phyloP scores from a whole-genome alignment of 805 yeast genomes.

The Vanderwaltozyma verrucispora region DNA sequence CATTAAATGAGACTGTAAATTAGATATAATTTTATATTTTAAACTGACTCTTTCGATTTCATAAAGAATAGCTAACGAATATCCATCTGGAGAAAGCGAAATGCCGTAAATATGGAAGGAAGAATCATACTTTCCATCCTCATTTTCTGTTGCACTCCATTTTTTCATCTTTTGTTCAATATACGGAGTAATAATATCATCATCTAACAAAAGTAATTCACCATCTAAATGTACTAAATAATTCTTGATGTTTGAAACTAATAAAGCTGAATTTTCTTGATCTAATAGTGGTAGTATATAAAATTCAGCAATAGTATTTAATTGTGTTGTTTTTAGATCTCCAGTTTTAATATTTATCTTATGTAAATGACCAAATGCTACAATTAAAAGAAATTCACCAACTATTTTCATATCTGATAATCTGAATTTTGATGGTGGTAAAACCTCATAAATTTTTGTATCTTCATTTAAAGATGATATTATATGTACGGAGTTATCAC shows the following conservation, averaged over 20 bases:
- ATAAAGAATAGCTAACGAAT: conserved; percentile 21
- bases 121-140: conserved; percentile 21
- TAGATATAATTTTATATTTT: conserved; percentile 23
- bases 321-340: not conserved
- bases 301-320: conserved; percentile 11
- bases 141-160: conserved; percentile 22
- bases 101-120: conserved; percentile 20
- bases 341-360: conserved; percentile 5
- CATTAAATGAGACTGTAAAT: conserved; percentile 15
- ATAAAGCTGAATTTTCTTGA: conserved; percentile 5
- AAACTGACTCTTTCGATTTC: conserved; percentile 19
- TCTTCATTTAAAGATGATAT: not conserved
- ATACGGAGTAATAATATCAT: conserved; percentile 16
- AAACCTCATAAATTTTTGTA: conserved; percentile 1
- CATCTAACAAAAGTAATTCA: conserved; percentile 8
- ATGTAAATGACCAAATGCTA: conserved; percentile 10
- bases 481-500: conserved; percentile 19
- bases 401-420: conserved; percentile 14
- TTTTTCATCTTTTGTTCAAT: conserved; percentile 19
- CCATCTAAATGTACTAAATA: conserved; percentile 8
- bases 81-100: conserved; percentile 22
- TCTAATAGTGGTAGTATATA: conserved; percentile 12
- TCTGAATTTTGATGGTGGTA: conserved; percentile 12
- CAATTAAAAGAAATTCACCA: conserved; percentile 6
- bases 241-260: conserved; percentile 15